Evolutionary conservation across 345 rosid species (phyloP).

Genomic region (Eucalyptus cloeziana): DNA sequence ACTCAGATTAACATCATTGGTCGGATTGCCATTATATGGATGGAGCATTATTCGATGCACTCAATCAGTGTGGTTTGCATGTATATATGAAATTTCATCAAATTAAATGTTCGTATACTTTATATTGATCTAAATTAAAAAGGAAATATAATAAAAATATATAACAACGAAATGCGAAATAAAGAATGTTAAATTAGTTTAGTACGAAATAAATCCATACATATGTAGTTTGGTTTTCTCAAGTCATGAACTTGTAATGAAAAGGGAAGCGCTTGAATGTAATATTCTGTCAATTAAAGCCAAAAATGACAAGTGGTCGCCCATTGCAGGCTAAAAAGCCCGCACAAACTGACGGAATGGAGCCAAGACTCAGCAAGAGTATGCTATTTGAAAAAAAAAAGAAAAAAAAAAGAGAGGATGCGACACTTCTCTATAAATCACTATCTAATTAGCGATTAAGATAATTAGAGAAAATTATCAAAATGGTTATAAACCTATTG

Average conservation of each 20-base stretch:
- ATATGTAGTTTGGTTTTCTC: not conserved
- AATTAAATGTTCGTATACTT: rapidly evolving
- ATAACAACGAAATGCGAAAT: rapidly evolving
- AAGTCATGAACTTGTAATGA: not conserved
- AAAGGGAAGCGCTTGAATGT: not conserved
- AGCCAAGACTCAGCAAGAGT: not conserved
- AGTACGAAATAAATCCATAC: not conserved
- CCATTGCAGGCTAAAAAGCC: not conserved
- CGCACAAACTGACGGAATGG: not conserved
- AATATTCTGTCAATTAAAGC: not conserved
- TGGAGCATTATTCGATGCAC: rapidly evolving
- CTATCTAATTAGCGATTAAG: rapidly evolving
- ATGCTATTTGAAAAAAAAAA: not conserved
- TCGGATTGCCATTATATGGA: rapidly evolving
- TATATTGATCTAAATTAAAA: not conserved
- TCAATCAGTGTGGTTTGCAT: rapidly evolving
- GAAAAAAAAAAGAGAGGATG: rapidly evolving
- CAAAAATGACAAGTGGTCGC: not conserved
- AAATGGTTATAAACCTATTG: no score
- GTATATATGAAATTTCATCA: not conserved
- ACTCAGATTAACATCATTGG: not conserved
- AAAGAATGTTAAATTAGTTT: not conserved
- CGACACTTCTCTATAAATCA: not conserved
- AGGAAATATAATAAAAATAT: not conserved
- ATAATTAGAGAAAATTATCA: not conserved